These are phyloP conservation scores for Phaeotremella skinneri DNA, from an alignment of 768 basidiomycete species.

Conservation along the genomic window DNA sequence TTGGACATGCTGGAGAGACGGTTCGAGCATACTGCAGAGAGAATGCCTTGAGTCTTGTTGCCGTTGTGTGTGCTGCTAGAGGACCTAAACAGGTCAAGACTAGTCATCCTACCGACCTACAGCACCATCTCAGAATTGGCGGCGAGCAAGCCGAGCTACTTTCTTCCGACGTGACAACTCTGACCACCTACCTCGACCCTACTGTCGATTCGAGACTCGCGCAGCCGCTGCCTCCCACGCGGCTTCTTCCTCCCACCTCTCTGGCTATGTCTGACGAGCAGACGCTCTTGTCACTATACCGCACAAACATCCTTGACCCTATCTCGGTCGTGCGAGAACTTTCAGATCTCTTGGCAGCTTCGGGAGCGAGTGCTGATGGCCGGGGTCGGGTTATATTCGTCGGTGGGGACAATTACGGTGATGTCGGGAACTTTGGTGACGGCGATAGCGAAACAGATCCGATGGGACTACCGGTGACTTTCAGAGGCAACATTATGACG, in stretches of 20 bases:
- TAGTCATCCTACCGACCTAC: not conserved
- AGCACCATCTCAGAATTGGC: not conserved
- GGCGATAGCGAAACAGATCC: not conserved
- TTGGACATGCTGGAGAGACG: slow-evolving; percentile 40
- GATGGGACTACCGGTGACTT: not conserved
- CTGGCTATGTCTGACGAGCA: slow-evolving; percentile 25
- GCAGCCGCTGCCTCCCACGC: not conserved
- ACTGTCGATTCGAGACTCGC: not conserved
- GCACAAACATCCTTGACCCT: slow-evolving; percentile 38
- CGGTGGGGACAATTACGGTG: slow-evolving; percentile 12
- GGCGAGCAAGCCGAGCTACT: not conserved
- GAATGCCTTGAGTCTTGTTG: slow-evolving; percentile 25
- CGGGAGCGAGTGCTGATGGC: not conserved
- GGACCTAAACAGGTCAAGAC: not conserved
- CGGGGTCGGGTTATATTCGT: slow-evolving; percentile 36
- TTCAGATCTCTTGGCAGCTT: slow-evolving; percentile 20
- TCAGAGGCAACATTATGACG: not conserved
- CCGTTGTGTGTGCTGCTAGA: slow-evolving; percentile 31
- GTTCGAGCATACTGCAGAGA: slow-evolving; percentile 37
- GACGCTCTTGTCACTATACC: slow-evolving; percentile 29
- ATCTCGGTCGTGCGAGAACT: slow-evolving; percentile 35
- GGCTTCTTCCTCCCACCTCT: slow-evolving; percentile 1
- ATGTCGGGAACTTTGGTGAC: not conserved
- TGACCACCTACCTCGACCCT: not conserved
- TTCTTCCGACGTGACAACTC: not conserved